Percentiles rank a stretch among this genome's conserved stretches.
Evolutionary conservation across 306 rosid genomes (phyloP).

Genomic region (Vachellia pachyceras): DNA sequence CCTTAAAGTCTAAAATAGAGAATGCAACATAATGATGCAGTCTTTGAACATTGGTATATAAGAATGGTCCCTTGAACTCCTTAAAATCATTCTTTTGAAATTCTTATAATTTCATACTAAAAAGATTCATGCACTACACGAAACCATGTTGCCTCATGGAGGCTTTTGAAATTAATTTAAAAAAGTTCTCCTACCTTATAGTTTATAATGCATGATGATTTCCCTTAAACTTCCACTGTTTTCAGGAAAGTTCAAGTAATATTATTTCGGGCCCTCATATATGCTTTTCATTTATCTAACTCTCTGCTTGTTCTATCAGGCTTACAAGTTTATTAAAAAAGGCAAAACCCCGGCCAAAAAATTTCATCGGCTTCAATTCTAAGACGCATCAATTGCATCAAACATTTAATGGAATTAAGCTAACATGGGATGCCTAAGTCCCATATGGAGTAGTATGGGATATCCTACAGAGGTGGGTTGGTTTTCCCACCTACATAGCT

Average conservation of each 20-base stretch:
- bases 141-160: too few species aligned
- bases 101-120: neutral
- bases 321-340: neutral
- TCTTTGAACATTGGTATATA: constrained; percentile 5
- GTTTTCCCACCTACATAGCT: too few species aligned
- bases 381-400: constrained; percentile 10
- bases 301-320: neutral
- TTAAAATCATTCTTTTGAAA: neutral
- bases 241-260: constrained; percentile 21
- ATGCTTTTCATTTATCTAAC: neutral
- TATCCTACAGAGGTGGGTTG: too few species aligned
- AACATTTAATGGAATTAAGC: neutral
- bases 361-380: neutral
- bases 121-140: neutral
- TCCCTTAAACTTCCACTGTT: neutral
- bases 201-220: neutral
- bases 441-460: too few species aligned
- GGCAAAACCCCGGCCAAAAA: constrained; percentile 5
- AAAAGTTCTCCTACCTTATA: too few species aligned
- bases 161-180: too few species aligned
- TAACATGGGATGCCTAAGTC: too few species aligned
- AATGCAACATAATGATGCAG: constrained; percentile 11
- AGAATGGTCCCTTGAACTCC: constrained; percentile 12
- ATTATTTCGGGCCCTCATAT: constrained; percentile 4
- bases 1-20: constrained; percentile 5